phyloP scores from a whole-genome alignment of 2,329 filamentous ascomycete species.

The Chrysoporthe cubensis region DNA sequence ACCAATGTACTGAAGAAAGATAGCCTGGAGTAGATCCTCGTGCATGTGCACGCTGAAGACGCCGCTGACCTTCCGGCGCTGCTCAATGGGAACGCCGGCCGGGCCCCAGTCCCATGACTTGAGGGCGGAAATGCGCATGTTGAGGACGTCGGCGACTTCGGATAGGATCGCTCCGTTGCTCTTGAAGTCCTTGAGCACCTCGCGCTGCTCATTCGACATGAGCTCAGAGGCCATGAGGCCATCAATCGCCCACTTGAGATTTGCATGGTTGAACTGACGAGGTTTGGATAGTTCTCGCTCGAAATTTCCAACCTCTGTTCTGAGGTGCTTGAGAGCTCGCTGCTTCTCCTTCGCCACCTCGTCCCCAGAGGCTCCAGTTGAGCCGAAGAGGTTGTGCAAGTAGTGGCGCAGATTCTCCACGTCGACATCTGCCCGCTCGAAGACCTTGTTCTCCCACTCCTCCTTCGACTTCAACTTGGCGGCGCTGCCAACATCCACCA shows the following conservation, averaged over 20 bases:
- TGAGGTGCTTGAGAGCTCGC: conserved; percentile 34
- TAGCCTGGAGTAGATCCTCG: conserved; percentile 54
- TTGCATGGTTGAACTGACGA: conserved; percentile 41
- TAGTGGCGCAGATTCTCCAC: conserved; percentile 43
- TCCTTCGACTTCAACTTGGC: conserved; percentile 45
- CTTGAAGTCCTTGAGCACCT: conserved; percentile 48
- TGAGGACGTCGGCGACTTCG: conserved; percentile 57
- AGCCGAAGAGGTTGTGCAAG: conserved; percentile 46
- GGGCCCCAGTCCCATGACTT: conserved; percentile 52
- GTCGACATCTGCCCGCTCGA: conserved; percentile 45
- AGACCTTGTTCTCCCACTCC: conserved; percentile 52
- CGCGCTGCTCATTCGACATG: conserved; percentile 47
- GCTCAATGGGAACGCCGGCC: conserved; percentile 44
- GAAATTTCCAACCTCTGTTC: conserved; percentile 37
- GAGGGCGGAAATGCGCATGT: conserved; percentile 52
- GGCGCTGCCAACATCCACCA: conserved; percentile 44
- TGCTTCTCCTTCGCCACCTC: conserved; percentile 32
- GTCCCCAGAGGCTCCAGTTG: not conserved
- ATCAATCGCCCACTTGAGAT: conserved; percentile 45
- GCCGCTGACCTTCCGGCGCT: conserved; percentile 53
- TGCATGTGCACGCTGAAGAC: conserved; percentile 56
- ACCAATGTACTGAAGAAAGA: conserved; percentile 56
- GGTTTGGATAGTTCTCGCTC: conserved; percentile 37
- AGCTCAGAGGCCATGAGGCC: conserved; percentile 50
- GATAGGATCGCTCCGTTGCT: conserved; percentile 46